Evolutionary conservation across 176 grass and related monocot species (phyloP), one percentile per base, ranked within the genome.

Genomic region (Chloris gayana): DNA sequence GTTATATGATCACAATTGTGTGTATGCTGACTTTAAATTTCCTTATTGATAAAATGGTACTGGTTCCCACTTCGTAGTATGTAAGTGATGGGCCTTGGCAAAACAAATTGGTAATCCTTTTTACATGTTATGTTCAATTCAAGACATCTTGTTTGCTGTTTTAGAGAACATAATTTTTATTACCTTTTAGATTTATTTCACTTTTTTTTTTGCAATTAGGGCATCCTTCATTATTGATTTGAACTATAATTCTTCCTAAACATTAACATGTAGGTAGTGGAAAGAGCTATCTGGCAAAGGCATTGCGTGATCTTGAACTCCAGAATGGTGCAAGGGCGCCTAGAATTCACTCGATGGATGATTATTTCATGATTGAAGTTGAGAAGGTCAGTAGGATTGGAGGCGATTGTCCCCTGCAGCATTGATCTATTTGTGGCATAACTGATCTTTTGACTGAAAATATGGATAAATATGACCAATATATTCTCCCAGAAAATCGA

Each of bases 291-390:
- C 81, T 98, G 59, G 95, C 92, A 22, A 98, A 95, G 65, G 88
- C 78, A 76, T 88, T 98, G 61, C 92, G 92, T 39, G 92, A 98
- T 88, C 70, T 98, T 85, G 95, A 98, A 86, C 86, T 98, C 78
- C 84, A 93, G 74, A 93, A 89, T 93, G 92, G 95, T 89, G 92
- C 84, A 49, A 92, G 79, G 95, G 88, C 84, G 30, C 95, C 95
- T 60, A 95, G 92, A 83, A 98, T 98, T 79, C 95, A 98, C 86
- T 93, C 95, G 33, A 94, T 98, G 88, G 95, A 98, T 76, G 95
- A 98, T 62, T 98, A 98, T 89, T 98, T 98, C 82, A 98, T 98
- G 95, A 90, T 98, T 84, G 95, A 98, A 92, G 95, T 98, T 68
- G 95, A 98, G 88, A 95, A 95, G 88, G 95, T 98, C 21, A 54